Evolutionary conservation across 2,329 filamentous ascomycete species (phyloP).

Genomic region (Xylariaceae sp.): DNA sequence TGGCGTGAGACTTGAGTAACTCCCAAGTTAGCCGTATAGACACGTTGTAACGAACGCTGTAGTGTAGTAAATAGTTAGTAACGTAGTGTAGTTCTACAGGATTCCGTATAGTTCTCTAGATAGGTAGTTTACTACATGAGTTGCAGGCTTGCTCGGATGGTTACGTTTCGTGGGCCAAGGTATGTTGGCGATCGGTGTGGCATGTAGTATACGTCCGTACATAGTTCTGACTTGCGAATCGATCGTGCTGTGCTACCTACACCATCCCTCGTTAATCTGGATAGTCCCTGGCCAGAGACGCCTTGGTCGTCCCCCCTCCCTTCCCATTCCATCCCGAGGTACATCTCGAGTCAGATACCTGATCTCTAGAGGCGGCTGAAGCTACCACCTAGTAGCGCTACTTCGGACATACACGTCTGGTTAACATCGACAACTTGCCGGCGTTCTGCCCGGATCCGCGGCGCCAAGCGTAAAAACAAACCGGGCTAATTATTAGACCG

Average conservation of each 20-base stretch:
- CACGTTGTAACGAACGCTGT: no score
- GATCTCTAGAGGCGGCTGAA: not conserved
- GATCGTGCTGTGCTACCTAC: not conserved
- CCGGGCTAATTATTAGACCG: slow-evolving; percentile 11
- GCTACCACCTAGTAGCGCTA: not conserved
- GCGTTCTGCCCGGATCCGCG: slow-evolving; percentile 18
- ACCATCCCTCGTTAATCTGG: slow-evolving; percentile 1
- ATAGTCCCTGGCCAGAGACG: not conserved
- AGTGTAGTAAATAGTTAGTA: no score
- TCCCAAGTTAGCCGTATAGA: no score
- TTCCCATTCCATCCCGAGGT: not conserved
- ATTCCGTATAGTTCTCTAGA: no score
- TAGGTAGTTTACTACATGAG: no score
- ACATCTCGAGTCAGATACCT: not conserved
- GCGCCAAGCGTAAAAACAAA: slow-evolving; percentile 6
- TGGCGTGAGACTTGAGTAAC: no score
- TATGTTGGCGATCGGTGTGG: not conserved
- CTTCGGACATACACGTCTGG: not conserved
- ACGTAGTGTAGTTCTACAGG: no score
- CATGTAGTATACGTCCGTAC: not conserved
- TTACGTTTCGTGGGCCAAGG: not conserved
- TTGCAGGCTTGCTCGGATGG: not conserved
- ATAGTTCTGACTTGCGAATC: not conserved
- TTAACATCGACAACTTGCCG: not conserved
- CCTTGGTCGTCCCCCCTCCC: not conserved